Conservation (phyloP, 768 basidiomycete genomes). For the Hortiboletus campestris region DNA sequence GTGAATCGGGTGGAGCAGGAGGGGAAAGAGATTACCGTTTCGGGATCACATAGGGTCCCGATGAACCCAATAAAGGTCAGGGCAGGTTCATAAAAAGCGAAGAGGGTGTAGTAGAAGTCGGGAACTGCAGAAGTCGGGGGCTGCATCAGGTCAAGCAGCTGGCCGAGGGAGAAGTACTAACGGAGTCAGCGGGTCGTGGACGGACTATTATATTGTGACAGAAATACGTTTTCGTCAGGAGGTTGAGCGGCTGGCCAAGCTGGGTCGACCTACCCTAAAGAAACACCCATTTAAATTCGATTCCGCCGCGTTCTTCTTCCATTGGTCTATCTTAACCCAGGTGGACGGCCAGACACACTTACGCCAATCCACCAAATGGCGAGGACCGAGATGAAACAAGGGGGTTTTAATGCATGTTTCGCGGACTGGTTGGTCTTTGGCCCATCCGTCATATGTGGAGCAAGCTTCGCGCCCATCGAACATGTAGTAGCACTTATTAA, state of each 20-base stretch:
- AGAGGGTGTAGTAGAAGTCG: conserved; percentile 68
- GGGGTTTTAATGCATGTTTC: conserved; percentile 70
- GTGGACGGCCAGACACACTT: conserved; percentile 43
- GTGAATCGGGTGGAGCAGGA: not conserved
- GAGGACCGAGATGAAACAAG: conserved; percentile 63
- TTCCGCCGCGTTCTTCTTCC: conserved; percentile 41
- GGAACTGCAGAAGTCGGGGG: conserved; percentile 61
- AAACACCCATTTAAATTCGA: not conserved
- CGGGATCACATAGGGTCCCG: conserved; percentile 64
- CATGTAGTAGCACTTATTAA: conserved; percentile 17
- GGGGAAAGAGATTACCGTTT: conserved; percentile 43
- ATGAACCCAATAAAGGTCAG: conserved; percentile 63
- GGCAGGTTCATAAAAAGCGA: conserved; percentile 72
- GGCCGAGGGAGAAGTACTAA: not conserved
- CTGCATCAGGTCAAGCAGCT: conserved; percentile 33
- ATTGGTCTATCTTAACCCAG: conserved; percentile 70
- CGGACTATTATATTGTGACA: not conserved
- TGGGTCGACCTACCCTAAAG: conserved; percentile 30
- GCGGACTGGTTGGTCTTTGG: conserved; percentile 5
- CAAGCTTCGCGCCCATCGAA: conserved; percentile 50
- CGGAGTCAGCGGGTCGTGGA: not conserved
- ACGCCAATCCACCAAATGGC: conserved; percentile 72
- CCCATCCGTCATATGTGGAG: conserved; percentile 17
- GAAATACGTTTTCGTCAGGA: not conserved
- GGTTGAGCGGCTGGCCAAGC: no score